Conservation (phyloP, 495 filamentous ascomycete species). For the Penicillium arizonense region DNA sequence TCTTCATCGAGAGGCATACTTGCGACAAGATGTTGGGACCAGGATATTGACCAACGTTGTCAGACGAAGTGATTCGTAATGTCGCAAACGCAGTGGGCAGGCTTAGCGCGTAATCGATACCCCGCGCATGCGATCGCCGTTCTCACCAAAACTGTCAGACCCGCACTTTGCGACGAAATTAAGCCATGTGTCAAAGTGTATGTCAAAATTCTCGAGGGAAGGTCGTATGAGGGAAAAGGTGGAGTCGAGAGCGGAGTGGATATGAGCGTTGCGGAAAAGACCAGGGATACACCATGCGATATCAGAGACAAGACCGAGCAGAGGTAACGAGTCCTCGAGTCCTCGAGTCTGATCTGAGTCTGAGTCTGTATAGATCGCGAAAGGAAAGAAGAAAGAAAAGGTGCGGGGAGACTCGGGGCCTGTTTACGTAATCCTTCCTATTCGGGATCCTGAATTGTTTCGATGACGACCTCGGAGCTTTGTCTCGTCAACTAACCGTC, state of each 20-base stretch:
- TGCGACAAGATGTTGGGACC: not conserved
- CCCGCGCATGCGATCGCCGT: constrained; percentile 4
- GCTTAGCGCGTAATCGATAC: not conserved
- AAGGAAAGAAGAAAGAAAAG: not conserved
- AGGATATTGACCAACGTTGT: not conserved
- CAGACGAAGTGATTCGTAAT: constrained; percentile 1
- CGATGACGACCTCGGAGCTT: constrained; percentile 6
- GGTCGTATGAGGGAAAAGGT: constrained; percentile 2
- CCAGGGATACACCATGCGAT: not conserved
- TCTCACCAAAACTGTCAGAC: constrained; percentile 1
- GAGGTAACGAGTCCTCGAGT: not conserved
- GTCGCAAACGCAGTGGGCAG: not conserved
- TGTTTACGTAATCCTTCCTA: constrained; percentile 12
- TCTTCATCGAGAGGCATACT: constrained; percentile 50
- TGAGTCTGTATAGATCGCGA: not conserved
- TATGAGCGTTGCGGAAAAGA: constrained; percentile 10
- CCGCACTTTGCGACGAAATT: not conserved
- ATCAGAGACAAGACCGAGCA: not conserved
- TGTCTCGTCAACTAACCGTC: constrained; percentile 1
- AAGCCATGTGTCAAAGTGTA: constrained; percentile 2
- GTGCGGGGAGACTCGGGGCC: constrained; percentile 6
- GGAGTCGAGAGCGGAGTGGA: constrained; percentile 7
- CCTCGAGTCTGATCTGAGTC: not conserved
- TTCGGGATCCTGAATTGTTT: constrained; percentile 5
- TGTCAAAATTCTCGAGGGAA: not conserved